Percentiles rank a stretch among this genome's conserved stretches.
These are phyloP conservation scores for Aechmea fasciata DNA, from an alignment of 176 grass and related monocot genomes.

Conservation along the genomic window DNA sequence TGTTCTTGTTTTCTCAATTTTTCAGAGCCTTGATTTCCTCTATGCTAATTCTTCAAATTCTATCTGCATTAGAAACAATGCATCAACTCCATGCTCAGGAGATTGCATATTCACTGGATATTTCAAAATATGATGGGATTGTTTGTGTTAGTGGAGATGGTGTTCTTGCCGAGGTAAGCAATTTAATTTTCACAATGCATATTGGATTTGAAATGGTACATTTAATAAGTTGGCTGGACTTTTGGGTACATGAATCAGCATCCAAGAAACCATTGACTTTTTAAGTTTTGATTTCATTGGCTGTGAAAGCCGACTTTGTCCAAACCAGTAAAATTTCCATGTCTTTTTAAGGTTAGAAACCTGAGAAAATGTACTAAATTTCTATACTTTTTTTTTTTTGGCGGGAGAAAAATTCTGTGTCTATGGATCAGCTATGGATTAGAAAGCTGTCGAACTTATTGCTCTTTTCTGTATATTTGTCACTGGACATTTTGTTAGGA, in stretches of 20 bases:
- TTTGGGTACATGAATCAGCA: conserved; percentile 1
- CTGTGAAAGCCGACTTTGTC: neutral
- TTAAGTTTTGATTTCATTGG: neutral
- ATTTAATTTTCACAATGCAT: conserved; percentile 4
- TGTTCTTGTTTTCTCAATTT: conserved; percentile 3
- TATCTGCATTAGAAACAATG: conserved; percentile 65
- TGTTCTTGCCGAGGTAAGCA: conserved; percentile 84
- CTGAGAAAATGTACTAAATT: too few relatives aligned
- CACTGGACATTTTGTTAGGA: too few relatives aligned
- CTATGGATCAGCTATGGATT: too few relatives aligned
- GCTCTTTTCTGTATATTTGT: too few relatives aligned
- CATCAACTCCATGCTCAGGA: conserved; percentile 87
- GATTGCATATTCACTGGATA: conserved; percentile 58
- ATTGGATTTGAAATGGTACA: too few relatives aligned
- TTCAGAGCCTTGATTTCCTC: neutral
- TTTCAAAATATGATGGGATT: conserved; percentile 79
- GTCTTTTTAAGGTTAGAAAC: too few relatives aligned
- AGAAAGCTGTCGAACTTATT: too few relatives aligned
- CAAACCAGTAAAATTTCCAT: neutral
- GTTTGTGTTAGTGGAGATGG: conserved; percentile 97
- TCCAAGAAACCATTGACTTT: neutral
- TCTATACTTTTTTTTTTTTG: too few relatives aligned
- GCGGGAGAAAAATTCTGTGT: too few relatives aligned
- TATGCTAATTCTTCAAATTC: conserved; percentile 9
- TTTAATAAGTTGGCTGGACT: neutral